Conservation (phyloP, 345 rosid species). For the Eucalyptus caleyi region DNA sequence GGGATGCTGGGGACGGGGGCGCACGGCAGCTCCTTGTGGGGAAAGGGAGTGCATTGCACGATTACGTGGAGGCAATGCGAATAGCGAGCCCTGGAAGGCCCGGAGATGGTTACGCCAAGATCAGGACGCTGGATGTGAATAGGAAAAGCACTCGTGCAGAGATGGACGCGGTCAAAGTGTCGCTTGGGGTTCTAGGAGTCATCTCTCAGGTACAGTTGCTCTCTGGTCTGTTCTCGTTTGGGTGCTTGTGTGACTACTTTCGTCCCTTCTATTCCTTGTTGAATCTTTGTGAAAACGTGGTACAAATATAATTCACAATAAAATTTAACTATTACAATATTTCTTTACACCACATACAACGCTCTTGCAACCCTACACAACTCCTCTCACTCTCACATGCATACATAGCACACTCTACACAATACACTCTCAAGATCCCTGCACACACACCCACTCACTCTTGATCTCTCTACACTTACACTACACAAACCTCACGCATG, state of each 20-base stretch:
- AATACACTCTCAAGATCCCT: too few species aligned
- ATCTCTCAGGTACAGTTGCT: conserved; percentile 51
- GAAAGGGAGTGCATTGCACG: conserved; percentile 71
- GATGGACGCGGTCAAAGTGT: conserved; percentile 54
- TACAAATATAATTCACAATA: too few species aligned
- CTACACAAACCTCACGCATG: too few species aligned
- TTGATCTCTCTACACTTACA: too few species aligned
- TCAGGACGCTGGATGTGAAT: conserved; percentile 17
- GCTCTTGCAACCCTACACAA: too few species aligned
- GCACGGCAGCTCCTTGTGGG: conserved; percentile 77
- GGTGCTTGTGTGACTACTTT: too few species aligned
- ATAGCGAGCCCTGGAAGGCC: conserved; percentile 43
- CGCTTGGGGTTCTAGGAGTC: conserved; percentile 85
- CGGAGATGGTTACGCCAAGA: conserved; percentile 31
- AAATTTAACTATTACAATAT: too few species aligned
- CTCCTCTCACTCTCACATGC: too few species aligned
- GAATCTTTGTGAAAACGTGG: background rate
- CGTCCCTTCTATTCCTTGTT: background rate
- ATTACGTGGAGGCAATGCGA: conserved; percentile 35
- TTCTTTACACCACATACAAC: too few species aligned
- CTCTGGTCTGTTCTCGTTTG: background rate
- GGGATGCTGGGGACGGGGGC: conserved; percentile 73
- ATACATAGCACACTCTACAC: too few species aligned
- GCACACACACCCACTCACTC: too few species aligned
- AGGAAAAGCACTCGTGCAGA: conserved; percentile 9